These are phyloP conservation scores for Coemansia sp. DNA, from an alignment of 192 early-diverging fungal species.

Conservation along the genomic window DNA sequence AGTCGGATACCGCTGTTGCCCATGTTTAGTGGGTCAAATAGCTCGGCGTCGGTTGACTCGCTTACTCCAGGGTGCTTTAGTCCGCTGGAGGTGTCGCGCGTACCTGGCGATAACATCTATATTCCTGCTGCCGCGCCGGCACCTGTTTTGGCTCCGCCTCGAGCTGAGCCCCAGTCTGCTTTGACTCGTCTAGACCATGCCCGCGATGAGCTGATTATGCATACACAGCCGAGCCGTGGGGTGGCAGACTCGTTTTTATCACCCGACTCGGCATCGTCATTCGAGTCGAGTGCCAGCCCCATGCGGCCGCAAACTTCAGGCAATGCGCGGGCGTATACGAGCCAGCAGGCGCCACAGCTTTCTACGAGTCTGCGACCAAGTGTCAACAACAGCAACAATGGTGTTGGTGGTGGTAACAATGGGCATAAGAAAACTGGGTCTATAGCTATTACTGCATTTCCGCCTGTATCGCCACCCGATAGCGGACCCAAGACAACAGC, in stretches of 20 bases:
- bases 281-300: slow-evolving; percentile 7
- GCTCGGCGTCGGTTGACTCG: slow-evolving; percentile 28
- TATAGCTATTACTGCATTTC: slow-evolving; percentile 10
- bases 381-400: slow-evolving; percentile 9
- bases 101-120: not conserved
- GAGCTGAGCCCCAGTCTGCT: not conserved
- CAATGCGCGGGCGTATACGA: slow-evolving; percentile 3
- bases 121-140: not conserved
- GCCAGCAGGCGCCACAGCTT: slow-evolving; percentile 9
- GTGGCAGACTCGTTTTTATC: not conserved
- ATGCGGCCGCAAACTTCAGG: not conserved
- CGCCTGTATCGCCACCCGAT: slow-evolving; percentile 13
- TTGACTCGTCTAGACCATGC: not conserved
- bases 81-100: slow-evolving; percentile 19
- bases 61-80: slow-evolving; percentile 21
- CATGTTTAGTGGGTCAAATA: slow-evolving; percentile 14
- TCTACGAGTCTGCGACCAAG: not conserved
- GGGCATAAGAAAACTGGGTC: slow-evolving; percentile 12
- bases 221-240: not conserved
- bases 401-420: slow-evolving; percentile 12
- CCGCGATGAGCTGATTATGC: not conserved
- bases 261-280: slow-evolving; percentile 19
- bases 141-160: not conserved
- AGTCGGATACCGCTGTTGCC: slow-evolving; percentile 3
- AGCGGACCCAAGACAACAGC: not conserved